phyloP scores from a whole-genome alignment of 2,329 filamentous ascomycete species.

The Penicillium hordei region DNA sequence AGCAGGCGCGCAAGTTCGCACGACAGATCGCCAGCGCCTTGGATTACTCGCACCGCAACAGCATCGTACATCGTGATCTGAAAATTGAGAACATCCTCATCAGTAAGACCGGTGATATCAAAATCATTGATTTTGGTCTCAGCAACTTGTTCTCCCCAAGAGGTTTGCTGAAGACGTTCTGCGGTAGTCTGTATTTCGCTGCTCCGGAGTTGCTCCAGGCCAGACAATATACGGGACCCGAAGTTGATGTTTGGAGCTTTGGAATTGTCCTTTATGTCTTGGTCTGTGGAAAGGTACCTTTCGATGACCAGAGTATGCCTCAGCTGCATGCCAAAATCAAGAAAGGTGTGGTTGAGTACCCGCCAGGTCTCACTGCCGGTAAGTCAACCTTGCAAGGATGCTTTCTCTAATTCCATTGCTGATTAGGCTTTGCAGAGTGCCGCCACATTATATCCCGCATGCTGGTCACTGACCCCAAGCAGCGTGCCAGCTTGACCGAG shows the following conservation, averaged over 20 bases:
- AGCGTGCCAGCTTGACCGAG: conserved; percentile 82
- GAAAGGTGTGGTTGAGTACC: conserved; percentile 93
- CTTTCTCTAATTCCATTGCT: conserved; percentile 29
- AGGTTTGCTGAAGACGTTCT: conserved; percentile 89
- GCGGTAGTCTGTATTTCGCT: conserved; percentile 95
- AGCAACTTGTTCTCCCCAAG: conserved; percentile 93
- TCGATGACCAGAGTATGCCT: conserved; percentile 99
- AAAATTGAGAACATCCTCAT: conserved; percentile 99
- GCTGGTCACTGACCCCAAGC: conserved; percentile 89
- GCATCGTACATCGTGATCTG: conserved; percentile 93
- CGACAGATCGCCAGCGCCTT: conserved; percentile 94
- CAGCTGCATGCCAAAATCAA: conserved; percentile 98
- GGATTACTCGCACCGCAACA: conserved; percentile 97
- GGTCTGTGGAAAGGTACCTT: conserved; percentile 96
- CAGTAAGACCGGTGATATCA: conserved; percentile 98
- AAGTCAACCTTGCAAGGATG: conserved; percentile 39
- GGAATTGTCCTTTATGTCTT: conserved; percentile 96
- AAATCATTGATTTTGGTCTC: conserved; percentile 97
- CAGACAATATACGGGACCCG: conserved; percentile 89
- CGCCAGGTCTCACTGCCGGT: conserved; percentile 88
- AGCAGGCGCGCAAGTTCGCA: conserved; percentile 95
- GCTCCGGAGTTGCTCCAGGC: conserved; percentile 93
- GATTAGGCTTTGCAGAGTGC: conserved; percentile 66
- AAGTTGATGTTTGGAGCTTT: conserved; percentile 98
- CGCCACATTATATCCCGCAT: conserved; percentile 89